Percentiles rank a stretch among this genome's conserved stretches.
These are phyloP conservation scores for Dendrobium catenatum DNA, from an alignment of 106 monocot species.

Conservation along the genomic window DNA sequence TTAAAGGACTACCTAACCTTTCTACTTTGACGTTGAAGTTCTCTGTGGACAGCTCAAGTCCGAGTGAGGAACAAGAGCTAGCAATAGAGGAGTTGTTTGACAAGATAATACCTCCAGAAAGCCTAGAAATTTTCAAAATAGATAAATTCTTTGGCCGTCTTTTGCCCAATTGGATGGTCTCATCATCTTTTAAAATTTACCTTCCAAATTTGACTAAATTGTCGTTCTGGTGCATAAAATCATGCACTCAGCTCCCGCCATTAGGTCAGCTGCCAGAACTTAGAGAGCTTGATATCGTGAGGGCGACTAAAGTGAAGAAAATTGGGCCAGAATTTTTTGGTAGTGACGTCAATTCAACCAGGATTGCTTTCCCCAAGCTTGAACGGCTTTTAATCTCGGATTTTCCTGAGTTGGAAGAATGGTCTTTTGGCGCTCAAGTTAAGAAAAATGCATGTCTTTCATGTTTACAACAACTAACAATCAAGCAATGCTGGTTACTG, in stretches of 20 bases:
- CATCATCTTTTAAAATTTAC: too few species aligned
- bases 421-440: constrained; percentile 8
- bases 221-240: too few species aligned
- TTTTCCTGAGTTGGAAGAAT: constrained; percentile 29
- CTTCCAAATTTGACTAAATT: too few species aligned
- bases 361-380: constrained; percentile 23
- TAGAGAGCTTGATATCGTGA: background rate
- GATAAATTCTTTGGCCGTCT: background rate
- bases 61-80: background rate
- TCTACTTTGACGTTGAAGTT: too few species aligned
- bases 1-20: too few species aligned
- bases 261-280: background rate
- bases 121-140: background rate
- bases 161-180: constrained; percentile 6
- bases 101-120: background rate
- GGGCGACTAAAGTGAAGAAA: background rate
- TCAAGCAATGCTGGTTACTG: constrained; percentile 7
- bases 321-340: background rate
- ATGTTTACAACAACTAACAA: background rate
- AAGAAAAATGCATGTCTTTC: background rate
- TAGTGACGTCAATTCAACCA: background rate
- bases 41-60: too few species aligned
- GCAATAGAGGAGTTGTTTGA: background rate
- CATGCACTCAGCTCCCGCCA: too few species aligned
- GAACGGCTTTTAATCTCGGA: background rate